phyloP scores from a whole-genome alignment of 495 filamentous ascomycete genomes.

The Apodospora peruviana region DNA sequence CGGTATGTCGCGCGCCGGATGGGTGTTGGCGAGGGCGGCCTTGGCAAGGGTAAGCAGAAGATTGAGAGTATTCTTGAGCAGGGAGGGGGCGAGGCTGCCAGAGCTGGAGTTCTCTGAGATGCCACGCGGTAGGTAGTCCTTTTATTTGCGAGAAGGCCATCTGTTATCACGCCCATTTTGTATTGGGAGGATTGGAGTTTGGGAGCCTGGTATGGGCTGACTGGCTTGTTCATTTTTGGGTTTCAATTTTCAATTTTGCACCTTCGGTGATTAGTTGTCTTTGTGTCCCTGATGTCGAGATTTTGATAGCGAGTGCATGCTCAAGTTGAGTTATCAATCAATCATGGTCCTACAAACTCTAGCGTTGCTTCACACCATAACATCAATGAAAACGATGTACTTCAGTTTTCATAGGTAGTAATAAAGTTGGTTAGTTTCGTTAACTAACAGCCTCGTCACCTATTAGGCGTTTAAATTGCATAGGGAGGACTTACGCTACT shows the following conservation, averaged over 20 bases:
- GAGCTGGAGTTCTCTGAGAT: slow-evolving; percentile 51
- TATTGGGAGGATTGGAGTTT: background rate
- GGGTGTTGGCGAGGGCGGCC: slow-evolving; percentile 84
- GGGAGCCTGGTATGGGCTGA: background rate
- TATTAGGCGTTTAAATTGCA: no score
- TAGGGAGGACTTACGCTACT: no score
- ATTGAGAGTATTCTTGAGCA: slow-evolving; percentile 62
- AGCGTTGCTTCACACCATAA: no score
- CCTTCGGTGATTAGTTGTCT: background rate
- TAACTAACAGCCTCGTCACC: no score
- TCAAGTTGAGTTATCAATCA: no score
- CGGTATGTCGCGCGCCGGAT: slow-evolving; percentile 91
- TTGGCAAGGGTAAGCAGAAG: slow-evolving; percentile 76
- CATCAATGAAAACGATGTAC: no score
- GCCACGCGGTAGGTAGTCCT: background rate
- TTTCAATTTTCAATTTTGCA: background rate
- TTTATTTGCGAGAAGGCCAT: background rate
- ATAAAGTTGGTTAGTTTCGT: no score
- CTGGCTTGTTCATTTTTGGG: background rate
- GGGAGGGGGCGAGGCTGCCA: slow-evolving; percentile 77
- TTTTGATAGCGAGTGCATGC: no score
- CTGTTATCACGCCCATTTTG: background rate
- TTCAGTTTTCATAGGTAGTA: no score
- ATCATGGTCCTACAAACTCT: no score
- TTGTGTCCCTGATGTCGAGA: no score